Base-by-base conservation (phyloP, 2,329 filamentous ascomycete species). In the Exutisphaerella laricina region DNA sequence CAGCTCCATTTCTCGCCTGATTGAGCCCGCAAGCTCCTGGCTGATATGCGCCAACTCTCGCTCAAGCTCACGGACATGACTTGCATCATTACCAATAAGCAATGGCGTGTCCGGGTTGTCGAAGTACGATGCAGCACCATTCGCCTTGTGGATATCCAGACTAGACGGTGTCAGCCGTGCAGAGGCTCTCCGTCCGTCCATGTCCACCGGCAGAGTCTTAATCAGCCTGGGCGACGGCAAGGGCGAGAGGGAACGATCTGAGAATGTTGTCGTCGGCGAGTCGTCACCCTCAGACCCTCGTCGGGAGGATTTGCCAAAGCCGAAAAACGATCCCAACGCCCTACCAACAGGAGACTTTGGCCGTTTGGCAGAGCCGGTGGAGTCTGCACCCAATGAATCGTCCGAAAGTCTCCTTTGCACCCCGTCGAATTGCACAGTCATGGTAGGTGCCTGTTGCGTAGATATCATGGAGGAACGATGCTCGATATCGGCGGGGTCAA, bases 11-110 rank as follows among this genome's bases (percentile, higher is more conserved):
- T 98, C 92, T 48, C 92, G 80, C 57, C 86, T 81, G 60, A 98
- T 97, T 20, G 92, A 97, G 54, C 82, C 78, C 23, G 92, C 92
- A 63, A 98, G 73, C 73, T 98, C 92, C 47, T 82, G 78, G 70
- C 88, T 94, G 68, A 98, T 90, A 66, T 90, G 85, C 57, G 87
- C 87, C 54, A 98, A 68, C 72, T 98, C 92, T 63, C 88, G 85
- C 71, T 98, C 92, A 72, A 98, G 82, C 63, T 94, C 88, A 63
- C 88, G 80, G 58, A 94, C 77, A 64, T 88, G 74, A 59, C 58
- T 66, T 42, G 59, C 69, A 57, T 64, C 68, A 16, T 54, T 53
- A n/a, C 53, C 56, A 7, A 63, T 50, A 46, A 66, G 64, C 37
- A 67, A 65, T 50, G 66, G 73, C 50, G 61, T 75, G 41, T 62